Base-by-base conservation (phyloP, 345 rosid genomes). In the Lepidium africanum region DNA sequence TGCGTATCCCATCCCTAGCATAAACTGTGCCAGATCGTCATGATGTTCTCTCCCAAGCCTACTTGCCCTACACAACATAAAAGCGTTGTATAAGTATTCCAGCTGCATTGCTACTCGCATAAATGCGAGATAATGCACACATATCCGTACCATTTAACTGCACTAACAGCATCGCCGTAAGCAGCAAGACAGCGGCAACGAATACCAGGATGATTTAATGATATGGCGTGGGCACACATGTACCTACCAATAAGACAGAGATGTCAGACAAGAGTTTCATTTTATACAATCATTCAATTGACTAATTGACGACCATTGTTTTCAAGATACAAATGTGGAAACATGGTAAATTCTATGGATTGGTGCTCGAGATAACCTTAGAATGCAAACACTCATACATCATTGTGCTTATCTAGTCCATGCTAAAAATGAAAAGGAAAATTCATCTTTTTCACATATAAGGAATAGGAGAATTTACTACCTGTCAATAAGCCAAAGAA, bases 401-500 rank as follows among this genome's bases (percentile, higher is more conserved):
- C 63, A 43, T 42, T 27, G 57, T 36, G 62, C 63, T 21, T 6
- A 71, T 11, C 38, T 42, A 71, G 63, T 42, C 55, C 21, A 13
- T 33, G 42, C 32, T 35, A 33, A 42, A 19, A 53, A 46, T 72
- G 43, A 27, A 72, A 47, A 46, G 27, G 7, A 46, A 37, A 71
- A 14, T 63, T n/a, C 63, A 36, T 30, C 7, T 4, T 30, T 27
- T 6, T 30, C 33, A 16, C 7, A 54, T 54, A 59, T 48, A 69
- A 39, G 54, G 54, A 55, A 61, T 37, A 47, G 15, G 56, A 70
- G 61, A 36, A 27, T 61, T 33, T 60, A 13, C 41, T 83, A 93
- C 98, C 97, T 83, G 76, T 93, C 98, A 81, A 93, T 81, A 67
- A 93, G 97, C 99, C 99, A 94, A 63, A 94, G 99, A 81, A 94